A percentile compares a stretch with the other conserved stretches of the same genome.
phyloP scores from a whole-genome alignment of 305 asterid species.

The Striga hermonthica region DNA sequence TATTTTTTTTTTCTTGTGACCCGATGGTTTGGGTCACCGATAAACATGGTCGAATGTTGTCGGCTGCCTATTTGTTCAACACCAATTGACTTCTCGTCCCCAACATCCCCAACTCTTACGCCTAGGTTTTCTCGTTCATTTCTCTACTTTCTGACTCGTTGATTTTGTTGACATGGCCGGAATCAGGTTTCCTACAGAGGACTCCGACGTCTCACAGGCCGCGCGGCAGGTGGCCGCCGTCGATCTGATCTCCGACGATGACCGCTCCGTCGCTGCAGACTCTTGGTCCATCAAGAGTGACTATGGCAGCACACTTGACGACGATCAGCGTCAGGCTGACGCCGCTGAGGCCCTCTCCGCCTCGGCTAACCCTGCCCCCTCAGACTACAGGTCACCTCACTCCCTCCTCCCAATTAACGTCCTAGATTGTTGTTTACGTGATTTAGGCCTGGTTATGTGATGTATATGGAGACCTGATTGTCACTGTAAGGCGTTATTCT shows the following conservation, averaged over 20 bases:
- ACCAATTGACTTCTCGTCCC: constrained; percentile 20
- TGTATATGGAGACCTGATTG: neutral
- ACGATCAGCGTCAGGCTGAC: constrained; percentile 96
- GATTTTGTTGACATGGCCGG: constrained; percentile 59
- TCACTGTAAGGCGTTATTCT: neutral
- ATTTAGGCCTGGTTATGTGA: constrained; percentile 4
- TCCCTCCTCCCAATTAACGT: constrained; percentile 17
- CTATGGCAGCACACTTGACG: constrained; percentile 96
- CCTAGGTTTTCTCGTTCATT: constrained; percentile 41
- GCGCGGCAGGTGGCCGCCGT: constrained; percentile 54
- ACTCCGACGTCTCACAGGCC: constrained; percentile 58
- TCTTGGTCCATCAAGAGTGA: constrained; percentile 99
- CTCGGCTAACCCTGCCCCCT: constrained; percentile 65
- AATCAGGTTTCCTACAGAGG: constrained; percentile 72
- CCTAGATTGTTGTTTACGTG: constrained; percentile 1
- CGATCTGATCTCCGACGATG: constrained; percentile 94
- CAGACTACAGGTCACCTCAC: constrained; percentile 74
- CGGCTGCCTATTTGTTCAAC: constrained; percentile 23
- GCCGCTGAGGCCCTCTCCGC: constrained; percentile 91
- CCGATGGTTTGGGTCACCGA: too few species aligned
- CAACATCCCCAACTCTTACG: constrained; percentile 30
- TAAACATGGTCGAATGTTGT: neutral
- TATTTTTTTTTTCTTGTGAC: too few species aligned
- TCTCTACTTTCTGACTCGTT: neutral
- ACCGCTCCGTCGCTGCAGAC: constrained; percentile 93